Base-by-base conservation (phyloP, 2,329 filamentous ascomycete genomes). In the Tympanopsis confertula region DNA sequence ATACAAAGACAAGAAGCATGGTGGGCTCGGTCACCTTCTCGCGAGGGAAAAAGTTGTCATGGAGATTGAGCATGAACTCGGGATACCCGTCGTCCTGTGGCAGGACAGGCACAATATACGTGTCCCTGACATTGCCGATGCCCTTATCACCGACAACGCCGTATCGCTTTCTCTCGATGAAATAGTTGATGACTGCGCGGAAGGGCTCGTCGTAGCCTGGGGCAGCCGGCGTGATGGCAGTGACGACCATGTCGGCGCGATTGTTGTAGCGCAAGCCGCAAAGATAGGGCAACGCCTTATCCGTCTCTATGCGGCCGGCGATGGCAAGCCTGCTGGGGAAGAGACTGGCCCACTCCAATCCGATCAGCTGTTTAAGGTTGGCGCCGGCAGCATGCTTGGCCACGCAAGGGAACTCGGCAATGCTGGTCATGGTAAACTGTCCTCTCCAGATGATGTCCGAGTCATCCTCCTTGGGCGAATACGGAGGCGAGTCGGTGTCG, bases 271-370 rank as follows among this genome's bases (percentile, higher is more conserved):
- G 78, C 42, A 96, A 68, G 36, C 86, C 79, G 52, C 86, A 93
- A 0, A 98, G 77, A 50, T 98, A 98, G 43, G 93, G 86, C 40
- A 87, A 86, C 10, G 89, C 91, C 45, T 82, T 82, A 41, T 82
- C 72, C 47, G 86, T 77, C 37, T 84, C 75, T 42, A 98, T 91
- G 14, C 91, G 77, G 1, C 85, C 86, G 35, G 80, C 80, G 17
- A 91, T 80, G 5, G 71, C 76, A 19, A 91, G 65, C 5, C 67
- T 71, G 20, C 72, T 65, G 0, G 86, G 83, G 5, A 94, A 74
- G 7, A 96, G 63, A 41, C 82, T 74, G 14, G 71, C 70, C 86
- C 88, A 96, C 19, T 75, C 66, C 39, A 54, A 51, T 29, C 47
- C 50, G 30, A 45, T 53, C 13, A 51, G 46, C 42, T 68, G 74